Base-by-base conservation (phyloP, 257 asterid genomes). In the Rubia yunnanensis region DNA sequence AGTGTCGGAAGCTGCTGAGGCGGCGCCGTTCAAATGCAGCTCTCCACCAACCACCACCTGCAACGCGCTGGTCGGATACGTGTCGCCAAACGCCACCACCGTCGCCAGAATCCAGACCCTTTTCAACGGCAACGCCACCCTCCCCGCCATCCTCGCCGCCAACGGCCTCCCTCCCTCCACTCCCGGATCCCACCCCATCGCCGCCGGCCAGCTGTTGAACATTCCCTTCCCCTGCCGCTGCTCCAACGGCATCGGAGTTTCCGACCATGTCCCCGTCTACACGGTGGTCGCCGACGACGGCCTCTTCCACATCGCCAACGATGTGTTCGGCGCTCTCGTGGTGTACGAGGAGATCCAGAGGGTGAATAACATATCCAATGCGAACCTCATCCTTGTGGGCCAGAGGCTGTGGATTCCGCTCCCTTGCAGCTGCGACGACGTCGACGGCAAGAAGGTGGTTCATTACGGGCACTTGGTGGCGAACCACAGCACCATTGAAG, bases 401-500 rank as follows among this genome's bases (percentile, higher is more conserved):
- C 88, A 85, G 79, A 41, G 39, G 34, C 75, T 92, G 53, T 74
- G 76, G 83, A 80, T 92, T 41, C 98, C 96, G 18, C 82, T 92
- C 35, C 98, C 98, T 3, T 92, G 98, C 72, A 89, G 98, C 81
- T 92, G 98, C 69, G 95, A 85, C 36, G 77, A 70, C 7, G 85
- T 82, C 34, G 91, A 74, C 5, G 91, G 91, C 0, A 71, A 65
- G 75, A 67, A 11, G 73, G 92, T 85, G 75, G 86, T 91, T 65
- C 98, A 91, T 79, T 91, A 91, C 41, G 98, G 95, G 8, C 78
- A 73, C 52, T 41, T 78, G 79, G 95, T 89, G 79, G 70, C 80
- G 5, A 1, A 39, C 4, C 86, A 82, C 10, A 85, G 83, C 77
- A 60, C 81, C 14, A 73, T 84, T 15, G 85, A 70, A 48, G 90